These are phyloP conservation scores for Boletus rubroflammeus DNA, from an alignment of 768 basidiomycete species.

Conservation along the genomic window DNA sequence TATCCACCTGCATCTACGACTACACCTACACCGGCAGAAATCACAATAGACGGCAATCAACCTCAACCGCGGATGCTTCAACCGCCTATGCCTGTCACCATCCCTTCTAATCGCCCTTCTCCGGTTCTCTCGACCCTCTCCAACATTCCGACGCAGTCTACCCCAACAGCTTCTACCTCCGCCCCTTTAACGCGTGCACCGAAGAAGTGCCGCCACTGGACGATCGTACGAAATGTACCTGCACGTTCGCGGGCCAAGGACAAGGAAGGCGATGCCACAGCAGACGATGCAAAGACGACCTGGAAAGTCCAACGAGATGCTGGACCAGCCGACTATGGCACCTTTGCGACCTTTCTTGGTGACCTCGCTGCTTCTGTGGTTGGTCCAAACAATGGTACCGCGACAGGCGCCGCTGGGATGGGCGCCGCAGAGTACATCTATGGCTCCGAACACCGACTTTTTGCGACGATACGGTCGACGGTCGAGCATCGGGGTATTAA, in stretches of 20 bases:
- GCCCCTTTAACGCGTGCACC: neutral
- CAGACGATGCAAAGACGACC: slow-evolving; percentile 33
- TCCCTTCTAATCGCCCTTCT: slow-evolving; percentile 19
- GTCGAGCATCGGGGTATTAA: slow-evolving; percentile 25
- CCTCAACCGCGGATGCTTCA: neutral
- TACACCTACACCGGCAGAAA: neutral
- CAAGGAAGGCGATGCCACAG: slow-evolving; percentile 43
- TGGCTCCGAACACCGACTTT: slow-evolving; percentile 19
- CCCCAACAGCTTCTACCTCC: neutral
- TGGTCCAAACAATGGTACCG: slow-evolving; percentile 19
- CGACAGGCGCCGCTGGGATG: neutral
- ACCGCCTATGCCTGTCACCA: slow-evolving; percentile 27
- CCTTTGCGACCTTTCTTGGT: slow-evolving; percentile 52
- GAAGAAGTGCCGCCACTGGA: slow-evolving; percentile 56
- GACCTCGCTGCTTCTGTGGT: slow-evolving; percentile 34
- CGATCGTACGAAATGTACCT: slow-evolving; percentile 48
- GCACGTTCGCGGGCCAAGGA: slow-evolving; percentile 48
- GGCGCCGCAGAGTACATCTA: slow-evolving; percentile 7
- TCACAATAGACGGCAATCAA: neutral
- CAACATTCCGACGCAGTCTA: neutral
- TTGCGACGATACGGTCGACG: slow-evolving; percentile 39
- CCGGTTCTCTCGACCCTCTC: slow-evolving; percentile 16
- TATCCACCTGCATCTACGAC: slow-evolving; percentile 41
- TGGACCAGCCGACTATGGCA: slow-evolving; percentile 58
- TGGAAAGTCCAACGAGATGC: slow-evolving; percentile 53